Base-by-base conservation (phyloP, 768 basidiomycete species). In the Gyrodon lividus region DNA sequence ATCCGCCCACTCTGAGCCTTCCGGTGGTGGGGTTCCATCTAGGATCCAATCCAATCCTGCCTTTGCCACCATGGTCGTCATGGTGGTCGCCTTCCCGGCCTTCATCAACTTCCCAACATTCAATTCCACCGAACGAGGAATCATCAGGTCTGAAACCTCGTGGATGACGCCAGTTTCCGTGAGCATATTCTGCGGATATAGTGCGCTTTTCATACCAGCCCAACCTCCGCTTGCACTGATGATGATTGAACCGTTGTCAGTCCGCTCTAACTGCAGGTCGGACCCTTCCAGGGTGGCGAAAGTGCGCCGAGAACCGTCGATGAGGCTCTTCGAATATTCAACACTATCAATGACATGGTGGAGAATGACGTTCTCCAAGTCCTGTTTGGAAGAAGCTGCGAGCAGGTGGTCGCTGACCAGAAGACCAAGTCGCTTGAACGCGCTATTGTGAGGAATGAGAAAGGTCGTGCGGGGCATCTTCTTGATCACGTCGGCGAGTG, bases 121-220 rank as follows among this genome's bases (percentile, higher is more conserved):
- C 54, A 99, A 73, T 39, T 92, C 74, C 40, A 98, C 84, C 9
- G 89, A 84, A 17, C 93, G 83, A 28, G 97, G 97, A 50, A 99
- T 81, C 64, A 93, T 74, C 43, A 93, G 73, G 59, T 90, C 87
- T 6, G 89, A 85, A 51, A 98, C 73, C 59, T 92, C 87, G 67
- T 98, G 96, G 38, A 98, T 80, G 30, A 89, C 92, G 20, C 97
- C 97, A 7, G 93, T 97, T 55, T 82, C 73, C 0, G 95, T 97
- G 46, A 99, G 79, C 33, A 82, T 71, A 67, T 98, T 77, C 51
- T 69, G 73, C n/a, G 79, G 77, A 56, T 73, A 74, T 37, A 89
- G 65, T 49, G 77, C 71, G 6, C 83, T 76, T 61, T 74, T 81
- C 77, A 89, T 81, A 46, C 81, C 84, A 34, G 79, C 67, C 89